These are phyloP conservation scores for Pyrenophora graminea DNA, from an alignment of 2,329 filamentous ascomycete species.

Conservation along the genomic window DNA sequence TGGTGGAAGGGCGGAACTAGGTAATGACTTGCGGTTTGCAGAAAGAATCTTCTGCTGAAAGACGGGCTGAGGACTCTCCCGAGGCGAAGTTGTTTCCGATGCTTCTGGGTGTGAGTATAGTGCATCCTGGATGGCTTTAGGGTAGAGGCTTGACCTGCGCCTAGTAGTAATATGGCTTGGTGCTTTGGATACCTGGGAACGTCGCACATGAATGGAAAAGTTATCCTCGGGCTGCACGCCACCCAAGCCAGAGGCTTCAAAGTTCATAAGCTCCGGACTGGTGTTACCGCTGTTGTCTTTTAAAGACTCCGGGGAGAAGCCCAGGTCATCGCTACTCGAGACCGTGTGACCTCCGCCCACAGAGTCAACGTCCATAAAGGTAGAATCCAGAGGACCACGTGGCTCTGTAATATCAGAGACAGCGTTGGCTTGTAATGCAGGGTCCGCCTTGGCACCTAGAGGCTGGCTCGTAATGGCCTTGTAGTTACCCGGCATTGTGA, in stretches of 20 bases:
- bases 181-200: constrained; percentile 26
- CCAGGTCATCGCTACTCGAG: constrained; percentile 39
- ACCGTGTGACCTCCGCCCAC: constrained; percentile 38
- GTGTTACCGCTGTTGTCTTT: constrained; percentile 28
- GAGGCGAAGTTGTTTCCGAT: constrained; percentile 8
- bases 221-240: constrained; percentile 63
- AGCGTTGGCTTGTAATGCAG: not conserved
- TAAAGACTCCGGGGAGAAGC: constrained; percentile 44
- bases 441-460: constrained; percentile 27
- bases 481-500: constrained; percentile 32
- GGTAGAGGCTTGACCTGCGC: constrained; percentile 25
- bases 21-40: constrained; percentile 67
- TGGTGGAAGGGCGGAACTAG: constrained; percentile 51
- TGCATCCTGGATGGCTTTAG: constrained; percentile 41
- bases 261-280: constrained; percentile 40
- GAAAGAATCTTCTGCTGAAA: constrained; percentile 70
- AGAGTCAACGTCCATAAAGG: constrained; percentile 26
- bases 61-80: constrained; percentile 15
- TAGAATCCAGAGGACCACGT: constrained; percentile 30
- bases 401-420: constrained; percentile 35
- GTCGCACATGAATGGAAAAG: constrained; percentile 57
- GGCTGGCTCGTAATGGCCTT: constrained; percentile 38
- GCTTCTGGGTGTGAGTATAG: constrained; percentile 25
- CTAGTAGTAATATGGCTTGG: not conserved
- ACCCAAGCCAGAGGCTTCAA: constrained; percentile 60